Percentiles rank a stretch among this genome's conserved stretches.
Conservation (phyloP, 257 asterid genomes). For the Solanum sitiens region DNA sequence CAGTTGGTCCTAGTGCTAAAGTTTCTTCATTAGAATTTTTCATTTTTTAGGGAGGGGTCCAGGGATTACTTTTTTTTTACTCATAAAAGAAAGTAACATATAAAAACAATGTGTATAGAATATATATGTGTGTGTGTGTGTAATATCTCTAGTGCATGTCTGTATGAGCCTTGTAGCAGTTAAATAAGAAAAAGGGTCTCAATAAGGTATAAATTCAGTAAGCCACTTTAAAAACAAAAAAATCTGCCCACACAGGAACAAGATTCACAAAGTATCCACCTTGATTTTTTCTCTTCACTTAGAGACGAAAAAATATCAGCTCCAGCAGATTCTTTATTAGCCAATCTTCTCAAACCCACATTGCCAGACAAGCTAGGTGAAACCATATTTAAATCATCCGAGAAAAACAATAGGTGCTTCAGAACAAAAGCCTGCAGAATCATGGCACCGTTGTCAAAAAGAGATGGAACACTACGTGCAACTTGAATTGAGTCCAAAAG, state of each 20-base stretch:
- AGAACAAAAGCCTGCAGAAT: conserved; percentile 90
- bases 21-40: not conserved
- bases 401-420: conserved; percentile 63
- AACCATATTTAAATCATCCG: conserved; percentile 37
- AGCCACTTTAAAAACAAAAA: not conserved
- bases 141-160: not conserved
- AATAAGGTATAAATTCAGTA: not conserved
- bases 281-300: conserved; percentile 55
- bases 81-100: not conserved
- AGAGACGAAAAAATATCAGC: conserved; percentile 58
- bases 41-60: not conserved
- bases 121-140: not conserved
- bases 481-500: not conserved
- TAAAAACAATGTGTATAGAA: not conserved
- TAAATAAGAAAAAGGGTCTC: not conserved
- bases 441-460: conserved; percentile 15
- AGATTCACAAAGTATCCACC: not conserved
- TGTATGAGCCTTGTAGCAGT: not conserved
- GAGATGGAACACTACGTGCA: not conserved
- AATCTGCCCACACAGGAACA: not conserved
- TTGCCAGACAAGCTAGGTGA: conserved; percentile 17
- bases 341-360: conserved; percentile 20
- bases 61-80: not conserved
- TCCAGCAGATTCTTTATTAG: conserved; percentile 39
- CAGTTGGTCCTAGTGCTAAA: not conserved